phyloP scores from a whole-genome alignment of 768 basidiomycete species.

The Neoboletus subvelutipes region DNA sequence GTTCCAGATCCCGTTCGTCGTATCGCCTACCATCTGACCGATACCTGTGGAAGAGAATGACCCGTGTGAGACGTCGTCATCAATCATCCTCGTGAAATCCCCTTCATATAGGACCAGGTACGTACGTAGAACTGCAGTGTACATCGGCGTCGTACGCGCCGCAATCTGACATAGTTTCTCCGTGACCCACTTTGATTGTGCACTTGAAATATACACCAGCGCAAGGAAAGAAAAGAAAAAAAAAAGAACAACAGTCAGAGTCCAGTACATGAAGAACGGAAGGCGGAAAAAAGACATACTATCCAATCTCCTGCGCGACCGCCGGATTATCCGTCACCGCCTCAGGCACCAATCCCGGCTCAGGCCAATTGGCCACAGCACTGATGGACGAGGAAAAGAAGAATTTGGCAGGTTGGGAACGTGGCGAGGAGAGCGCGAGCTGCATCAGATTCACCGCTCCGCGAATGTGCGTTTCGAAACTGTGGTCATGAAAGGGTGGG shows the following conservation, averaged over 20 bases:
- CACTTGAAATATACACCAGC: conserved; percentile 3
- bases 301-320: conserved; percentile 33
- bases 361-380: conserved; percentile 23
- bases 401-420: conserved; percentile 37
- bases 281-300: conserved; percentile 22
- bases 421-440: conserved; percentile 42
- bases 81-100: not conserved
- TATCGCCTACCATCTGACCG: conserved; percentile 58
- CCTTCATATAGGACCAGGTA: not conserved
- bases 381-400: conserved; percentile 54
- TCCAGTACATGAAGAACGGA: not conserved
- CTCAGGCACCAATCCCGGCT: conserved; percentile 21
- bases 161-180: conserved; percentile 53
- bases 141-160: conserved; percentile 26
- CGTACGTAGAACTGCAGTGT: conserved; percentile 23
- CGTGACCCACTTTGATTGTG: conserved; percentile 49
- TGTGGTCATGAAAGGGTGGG: not conserved
- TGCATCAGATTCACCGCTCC: conserved; percentile 52
- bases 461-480: conserved; percentile 47
- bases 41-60: conserved; percentile 35
- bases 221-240: not conserved
- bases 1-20: conserved; percentile 50
- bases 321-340: conserved; percentile 23
- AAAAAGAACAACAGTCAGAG: not conserved
- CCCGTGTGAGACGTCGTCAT: conserved; percentile 1